phyloP scores from a whole-genome alignment of 768 basidiomycete genomes.

The Suillus clintonianus region DNA sequence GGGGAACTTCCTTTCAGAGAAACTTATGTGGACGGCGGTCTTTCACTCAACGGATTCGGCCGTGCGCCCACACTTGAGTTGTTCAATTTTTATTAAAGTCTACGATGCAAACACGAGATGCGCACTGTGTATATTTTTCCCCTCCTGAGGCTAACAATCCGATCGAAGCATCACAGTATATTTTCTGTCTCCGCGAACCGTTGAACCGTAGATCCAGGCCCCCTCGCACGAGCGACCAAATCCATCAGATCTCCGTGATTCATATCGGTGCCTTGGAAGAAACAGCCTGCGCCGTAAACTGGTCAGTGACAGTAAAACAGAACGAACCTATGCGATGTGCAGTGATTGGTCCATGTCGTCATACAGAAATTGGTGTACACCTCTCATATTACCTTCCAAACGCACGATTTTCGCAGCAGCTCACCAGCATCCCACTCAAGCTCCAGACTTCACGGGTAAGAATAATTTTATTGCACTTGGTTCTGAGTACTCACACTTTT shows the following conservation, averaged over 20 bases:
- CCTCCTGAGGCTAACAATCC: neutral
- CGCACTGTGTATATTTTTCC: too few species aligned
- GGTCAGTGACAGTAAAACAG: neutral
- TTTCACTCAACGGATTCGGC: too few species aligned
- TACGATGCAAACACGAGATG: too few species aligned
- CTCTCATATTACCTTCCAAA: neutral
- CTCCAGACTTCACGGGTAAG: neutral
- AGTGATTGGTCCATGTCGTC: neutral
- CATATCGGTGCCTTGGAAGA: neutral
- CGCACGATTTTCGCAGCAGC: neutral
- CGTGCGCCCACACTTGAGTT: neutral
- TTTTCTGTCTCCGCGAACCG: neutral
- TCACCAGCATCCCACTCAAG: neutral
- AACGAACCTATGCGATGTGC: neutral
- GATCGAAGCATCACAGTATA: too few species aligned
- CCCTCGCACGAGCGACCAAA: neutral
- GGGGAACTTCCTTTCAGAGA: neutral
- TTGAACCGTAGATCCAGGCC: neutral
- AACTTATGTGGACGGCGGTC: neutral
- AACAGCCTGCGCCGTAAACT: neutral
- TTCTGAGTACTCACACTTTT: neutral
- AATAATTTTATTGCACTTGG: neutral
- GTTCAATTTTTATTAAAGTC: neutral
- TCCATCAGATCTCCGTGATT: neutral
- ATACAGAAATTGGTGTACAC: neutral